These are phyloP conservation scores for Pseudopithomyces maydicus DNA, from an alignment of 2,329 filamentous ascomycete genomes.

Conservation along the genomic window DNA sequence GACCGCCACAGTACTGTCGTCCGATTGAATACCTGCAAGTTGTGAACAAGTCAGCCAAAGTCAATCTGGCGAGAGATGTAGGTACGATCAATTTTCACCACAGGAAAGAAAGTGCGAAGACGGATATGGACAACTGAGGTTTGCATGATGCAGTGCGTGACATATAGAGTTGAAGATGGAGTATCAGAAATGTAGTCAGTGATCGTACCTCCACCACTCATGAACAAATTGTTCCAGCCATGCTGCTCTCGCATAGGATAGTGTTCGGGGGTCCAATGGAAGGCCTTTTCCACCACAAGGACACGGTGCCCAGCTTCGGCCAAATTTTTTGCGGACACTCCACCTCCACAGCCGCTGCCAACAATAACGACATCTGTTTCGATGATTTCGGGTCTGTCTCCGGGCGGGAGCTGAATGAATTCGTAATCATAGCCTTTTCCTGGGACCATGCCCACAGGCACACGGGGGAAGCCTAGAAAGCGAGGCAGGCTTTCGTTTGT, in stretches of 20 bases:
- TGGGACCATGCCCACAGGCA: slow-evolving; percentile 60
- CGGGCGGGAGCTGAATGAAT: slow-evolving; percentile 67
- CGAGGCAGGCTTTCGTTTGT: slow-evolving; percentile 60
- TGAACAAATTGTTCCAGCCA: slow-evolving; percentile 69
- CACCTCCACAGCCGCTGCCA: slow-evolving; percentile 85
- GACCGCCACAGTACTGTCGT: slow-evolving; percentile 59
- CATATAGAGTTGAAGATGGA: background rate
- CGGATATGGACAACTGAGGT: background rate
- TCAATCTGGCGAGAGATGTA: background rate
- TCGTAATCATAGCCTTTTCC: slow-evolving; percentile 60
- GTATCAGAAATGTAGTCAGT: slow-evolving; percentile 37
- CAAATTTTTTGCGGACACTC: slow-evolving; percentile 78
- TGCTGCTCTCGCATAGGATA: slow-evolving; percentile 74
- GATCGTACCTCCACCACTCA: slow-evolving; percentile 66
- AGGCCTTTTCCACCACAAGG: slow-evolving; percentile 81
- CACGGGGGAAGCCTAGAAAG: slow-evolving; percentile 63
- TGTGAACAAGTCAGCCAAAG: background rate
- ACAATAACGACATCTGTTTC: slow-evolving; percentile 84
- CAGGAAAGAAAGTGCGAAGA: no score
- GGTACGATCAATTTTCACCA: background rate
- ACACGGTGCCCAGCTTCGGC: slow-evolving; percentile 77
- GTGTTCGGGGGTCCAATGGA: slow-evolving; percentile 73
- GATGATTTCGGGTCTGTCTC: slow-evolving; percentile 61
- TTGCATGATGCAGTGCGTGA: background rate
- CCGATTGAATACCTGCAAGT: slow-evolving; percentile 15